These are phyloP conservation scores for Penicillium bialowiezense DNA, from an alignment of 495 filamentous ascomycete species.

Conservation along the genomic window DNA sequence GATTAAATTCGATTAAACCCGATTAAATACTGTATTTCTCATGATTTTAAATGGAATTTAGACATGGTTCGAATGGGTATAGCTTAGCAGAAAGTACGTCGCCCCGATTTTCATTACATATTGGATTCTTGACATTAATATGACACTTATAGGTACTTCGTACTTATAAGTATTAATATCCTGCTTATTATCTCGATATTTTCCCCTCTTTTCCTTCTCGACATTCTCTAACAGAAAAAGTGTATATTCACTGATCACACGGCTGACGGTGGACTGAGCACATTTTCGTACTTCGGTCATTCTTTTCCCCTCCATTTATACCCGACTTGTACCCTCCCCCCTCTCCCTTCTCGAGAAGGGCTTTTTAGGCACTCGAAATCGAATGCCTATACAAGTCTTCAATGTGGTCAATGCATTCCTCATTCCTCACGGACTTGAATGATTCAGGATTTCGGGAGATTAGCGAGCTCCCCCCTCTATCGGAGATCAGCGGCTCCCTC, in stretches of 20 bases:
- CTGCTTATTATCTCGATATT: not conserved
- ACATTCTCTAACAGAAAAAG: not conserved
- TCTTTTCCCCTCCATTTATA: constrained; percentile 7
- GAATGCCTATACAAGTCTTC: constrained; percentile 11
- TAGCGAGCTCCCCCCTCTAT: constrained; percentile 21
- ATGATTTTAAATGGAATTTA: not conserved
- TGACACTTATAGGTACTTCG: too few species aligned
- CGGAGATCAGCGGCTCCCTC: constrained; percentile 25
- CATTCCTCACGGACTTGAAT: constrained; percentile 19
- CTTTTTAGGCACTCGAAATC: constrained; percentile 5
- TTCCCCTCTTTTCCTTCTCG: not conserved
- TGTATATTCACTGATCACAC: constrained; percentile 8
- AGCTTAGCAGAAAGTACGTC: constrained; percentile 17
- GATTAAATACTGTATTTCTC: constrained; percentile 6
- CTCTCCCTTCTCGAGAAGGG: constrained; percentile 3
- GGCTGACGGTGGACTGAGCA: constrained; percentile 5
- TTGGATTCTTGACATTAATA: too few species aligned
- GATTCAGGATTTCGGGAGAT: constrained; percentile 14
- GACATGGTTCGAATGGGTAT: not conserved
- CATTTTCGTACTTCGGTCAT: constrained; percentile 2
- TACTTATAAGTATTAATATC: not conserved
- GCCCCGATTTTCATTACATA: constrained; percentile 15
- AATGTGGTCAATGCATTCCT: constrained; percentile 49
- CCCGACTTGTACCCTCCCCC: constrained; percentile 1
- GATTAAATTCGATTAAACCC: too few species aligned